A percentile compares a stretch with the other conserved stretches of the same genome.
Conservation (phyloP, 441 rosid species). For the Raphanus hybrid region DNA sequence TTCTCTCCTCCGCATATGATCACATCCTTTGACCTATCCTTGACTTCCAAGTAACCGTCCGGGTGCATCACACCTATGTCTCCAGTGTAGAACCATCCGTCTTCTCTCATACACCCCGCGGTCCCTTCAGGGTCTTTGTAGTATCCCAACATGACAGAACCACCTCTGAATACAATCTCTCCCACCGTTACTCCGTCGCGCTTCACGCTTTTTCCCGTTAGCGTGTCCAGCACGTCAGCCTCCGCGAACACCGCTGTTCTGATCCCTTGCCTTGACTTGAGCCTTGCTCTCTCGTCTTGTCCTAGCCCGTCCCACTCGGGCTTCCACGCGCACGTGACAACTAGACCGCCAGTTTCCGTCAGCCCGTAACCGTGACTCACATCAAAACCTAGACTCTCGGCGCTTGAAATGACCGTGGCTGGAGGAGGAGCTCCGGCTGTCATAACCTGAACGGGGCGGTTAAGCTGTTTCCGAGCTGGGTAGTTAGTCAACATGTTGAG, state of each 20-base stretch:
- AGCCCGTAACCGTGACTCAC: constrained; percentile 63
- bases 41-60: constrained; percentile 62
- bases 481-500: constrained; percentile 57
- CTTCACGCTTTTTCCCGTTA: constrained; percentile 44
- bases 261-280: constrained; percentile 58
- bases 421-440: constrained; percentile 63
- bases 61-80: constrained; percentile 58
- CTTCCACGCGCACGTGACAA: constrained; percentile 59
- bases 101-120: constrained; percentile 34
- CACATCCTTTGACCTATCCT: constrained; percentile 66
- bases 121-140: constrained; percentile 49
- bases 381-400: constrained; percentile 53
- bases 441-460: constrained; percentile 43
- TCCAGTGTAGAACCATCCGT: constrained; percentile 56
- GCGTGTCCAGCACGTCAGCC: constrained; percentile 50
- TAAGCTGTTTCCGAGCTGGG: constrained; percentile 27
- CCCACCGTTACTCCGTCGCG: constrained; percentile 53
- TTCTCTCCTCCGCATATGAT: constrained; percentile 66
- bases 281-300: constrained; percentile 44
- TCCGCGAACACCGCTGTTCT: constrained; percentile 38
- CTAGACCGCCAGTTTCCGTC: constrained; percentile 53
- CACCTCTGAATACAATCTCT: constrained; percentile 52
- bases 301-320: constrained; percentile 50
- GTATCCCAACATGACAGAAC: constrained; percentile 50
- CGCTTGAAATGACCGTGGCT: constrained; percentile 43